Evolutionary conservation across 2,329 filamentous ascomycete genomes (phyloP), one percentile per base, ranked within the genome.

Genomic region (Aureobasidium sp.): DNA sequence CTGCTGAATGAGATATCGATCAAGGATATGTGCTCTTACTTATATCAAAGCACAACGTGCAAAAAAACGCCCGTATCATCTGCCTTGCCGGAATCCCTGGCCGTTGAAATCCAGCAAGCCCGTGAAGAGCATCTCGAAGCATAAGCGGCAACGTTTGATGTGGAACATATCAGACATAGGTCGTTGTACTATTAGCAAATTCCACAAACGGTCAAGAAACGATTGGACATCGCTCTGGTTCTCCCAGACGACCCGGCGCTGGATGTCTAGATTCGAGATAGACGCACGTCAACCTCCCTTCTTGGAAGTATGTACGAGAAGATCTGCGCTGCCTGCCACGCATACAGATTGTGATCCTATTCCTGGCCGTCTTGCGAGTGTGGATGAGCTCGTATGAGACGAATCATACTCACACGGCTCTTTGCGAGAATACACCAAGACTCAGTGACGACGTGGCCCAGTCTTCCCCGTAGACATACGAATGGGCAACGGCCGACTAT

Each of bases 11-110:
- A 62, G 37, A 32, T 50, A 37, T 26, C 55, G 39, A 36, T 9
- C 51, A 10, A 36, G 42, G 60, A 47, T 26, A 41, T 29, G n/a
- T 47, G 42, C 26, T 41, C 60, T 56, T 55, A 47, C 60, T 62
- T 62, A 62, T 62, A 62, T 62, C 51, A 56, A 55, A 53, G 41
- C 50, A 42, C 60, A 62, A 62, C 60, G 60, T 56, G 41, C 51
- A 56, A 56, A n/a, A 44, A 60, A 47, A 26, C 50, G 51, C 36
- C 39, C 42, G 60, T 51, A 42, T 51, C 36, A 51, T 60, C 46
- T 48, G 59, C 37, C 48, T 46, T 61, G 59, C 59, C 59, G 60
- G 42, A 20, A 56, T 62, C 17, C 51, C 34, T 47, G 41, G 15
- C 32, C 50, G 39, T 62, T 55, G 60, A 46, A 42, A 46, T 36